phyloP scores from a whole-genome alignment of 768 basidiomycete genomes.

The Agaricus blazei region DNA sequence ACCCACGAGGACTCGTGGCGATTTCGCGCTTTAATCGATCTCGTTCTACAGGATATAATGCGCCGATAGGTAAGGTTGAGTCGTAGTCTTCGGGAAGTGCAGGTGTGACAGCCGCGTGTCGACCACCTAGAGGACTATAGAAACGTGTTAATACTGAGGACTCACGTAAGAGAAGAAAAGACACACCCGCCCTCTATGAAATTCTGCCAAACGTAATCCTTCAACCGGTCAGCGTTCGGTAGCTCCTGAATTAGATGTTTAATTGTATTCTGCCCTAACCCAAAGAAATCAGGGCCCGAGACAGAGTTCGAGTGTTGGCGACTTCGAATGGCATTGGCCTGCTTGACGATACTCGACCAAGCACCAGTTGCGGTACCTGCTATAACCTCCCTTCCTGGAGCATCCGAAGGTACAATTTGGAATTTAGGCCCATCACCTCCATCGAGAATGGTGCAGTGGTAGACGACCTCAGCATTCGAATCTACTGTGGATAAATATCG shows the following conservation, averaged over 20 bases:
- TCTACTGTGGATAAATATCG: slow-evolving; percentile 78
- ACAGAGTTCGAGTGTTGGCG: slow-evolving; percentile 84
- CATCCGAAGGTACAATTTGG: slow-evolving; percentile 73
- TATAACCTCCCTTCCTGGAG: slow-evolving; percentile 64
- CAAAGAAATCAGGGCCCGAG: slow-evolving; percentile 87
- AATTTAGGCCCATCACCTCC: slow-evolving; percentile 85
- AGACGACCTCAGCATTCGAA: slow-evolving; percentile 61
- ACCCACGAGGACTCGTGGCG: slow-evolving; percentile 24
- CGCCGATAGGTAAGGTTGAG: slow-evolving; percentile 38
- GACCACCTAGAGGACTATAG: slow-evolving; percentile 66
- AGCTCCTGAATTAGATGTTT: slow-evolving; percentile 89
- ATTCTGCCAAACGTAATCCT: slow-evolving; percentile 84
- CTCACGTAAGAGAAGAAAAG: slow-evolving; percentile 9
- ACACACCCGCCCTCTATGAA: slow-evolving; percentile 85
- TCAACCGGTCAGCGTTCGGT: slow-evolving; percentile 61
- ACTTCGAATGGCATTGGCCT: slow-evolving; percentile 76
- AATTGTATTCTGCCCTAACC: slow-evolving; percentile 82
- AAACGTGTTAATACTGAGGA: neutral
- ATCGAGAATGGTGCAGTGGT: slow-evolving; percentile 80
- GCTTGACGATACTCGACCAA: slow-evolving; percentile 80
- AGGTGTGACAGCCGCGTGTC: slow-evolving; percentile 79
- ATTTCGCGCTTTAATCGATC: slow-evolving; percentile 28
- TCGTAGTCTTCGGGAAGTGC: slow-evolving; percentile 75
- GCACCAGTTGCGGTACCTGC: slow-evolving; percentile 88
- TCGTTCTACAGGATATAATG: slow-evolving; percentile 34